Evolutionary conservation across 495 filamentous ascomycete genomes (phyloP), one percentile per base, ranked within the genome.

Genomic region (Daldinia bambusicola): DNA sequence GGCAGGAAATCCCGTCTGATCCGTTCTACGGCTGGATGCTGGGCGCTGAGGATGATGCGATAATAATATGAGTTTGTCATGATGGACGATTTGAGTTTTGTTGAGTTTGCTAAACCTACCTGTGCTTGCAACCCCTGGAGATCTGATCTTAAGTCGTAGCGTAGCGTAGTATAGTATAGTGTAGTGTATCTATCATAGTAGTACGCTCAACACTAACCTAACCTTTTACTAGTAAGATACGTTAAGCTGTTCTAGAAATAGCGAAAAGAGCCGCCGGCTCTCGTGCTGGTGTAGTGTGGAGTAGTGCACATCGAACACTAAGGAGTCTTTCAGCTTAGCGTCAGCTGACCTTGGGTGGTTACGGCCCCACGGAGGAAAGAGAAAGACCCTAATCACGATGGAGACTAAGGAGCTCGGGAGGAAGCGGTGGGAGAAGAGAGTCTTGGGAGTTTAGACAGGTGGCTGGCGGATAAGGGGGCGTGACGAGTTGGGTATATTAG

Each of bases 301-400:
- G 40, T 62, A 56, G 48, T 55, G 38, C 9, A 10, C 20, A 12
- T 50, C 26, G 3, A 26, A 26, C 26, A 26, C 26, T 26, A 26
- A 26, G 1, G 26, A 26, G 3, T 26, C 34, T 10, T 22, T 64
- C 59, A 38, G 45, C 22, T 34, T 10, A 37, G 37, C 40, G 60
- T 72, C 69, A 72, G 69, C 69, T 72, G 69, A 72, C 55, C 34
- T 62, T 20, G 26, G 26, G 26, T 26, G 26, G 56, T 66, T 66
- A 65, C 61, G 61, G 61, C 48, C 55, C 66, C 40, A 10, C n/a
- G 50, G 51, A 32, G 13, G 20, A n/a, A n/a, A n/a, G n/a, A n/a
- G 32, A 34, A 45, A 18, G 22, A 38, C 45, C 43, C 43, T 61
- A 53, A 64, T 58, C 53, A 60, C 52, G 50, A 64, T 72, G 32